These are phyloP conservation scores for Cytospora schulzeri DNA, from an alignment of 2,329 filamentous ascomycete genomes.

Conservation along the genomic window DNA sequence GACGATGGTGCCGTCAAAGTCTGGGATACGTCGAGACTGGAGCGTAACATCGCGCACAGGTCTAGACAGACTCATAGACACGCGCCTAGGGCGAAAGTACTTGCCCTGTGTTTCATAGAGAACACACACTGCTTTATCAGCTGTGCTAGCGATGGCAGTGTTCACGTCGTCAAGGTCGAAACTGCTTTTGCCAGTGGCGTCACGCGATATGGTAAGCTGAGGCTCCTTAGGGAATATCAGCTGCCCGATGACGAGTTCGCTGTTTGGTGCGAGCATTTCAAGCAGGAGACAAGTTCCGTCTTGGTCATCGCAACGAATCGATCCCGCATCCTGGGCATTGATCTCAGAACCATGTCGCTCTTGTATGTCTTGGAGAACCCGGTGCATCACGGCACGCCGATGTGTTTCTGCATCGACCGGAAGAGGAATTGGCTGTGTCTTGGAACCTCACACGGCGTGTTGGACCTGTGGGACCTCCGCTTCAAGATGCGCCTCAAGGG, in stretches of 20 bases:
- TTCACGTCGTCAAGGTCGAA: constrained; percentile 85
- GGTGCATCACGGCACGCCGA: constrained; percentile 87
- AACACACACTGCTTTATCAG: constrained; percentile 92
- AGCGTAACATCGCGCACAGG: constrained; percentile 86
- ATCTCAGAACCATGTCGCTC: constrained; percentile 82
- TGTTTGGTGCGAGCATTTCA: constrained; percentile 91
- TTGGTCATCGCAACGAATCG: constrained; percentile 84
- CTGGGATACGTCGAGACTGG: constrained; percentile 88
- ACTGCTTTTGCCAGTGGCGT: constrained; percentile 50
- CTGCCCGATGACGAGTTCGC: constrained; percentile 71
- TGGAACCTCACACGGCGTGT: constrained; percentile 88
- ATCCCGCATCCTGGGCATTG: constrained; percentile 80
- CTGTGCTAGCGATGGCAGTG: constrained; percentile 84
- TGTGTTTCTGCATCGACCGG: constrained; percentile 85
- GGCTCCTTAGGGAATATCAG: constrained; percentile 76
- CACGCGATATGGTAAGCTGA: constrained; percentile 77
- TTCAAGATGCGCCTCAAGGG: constrained; percentile 86
- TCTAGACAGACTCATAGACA: constrained; percentile 86
- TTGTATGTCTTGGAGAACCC: constrained; percentile 84
- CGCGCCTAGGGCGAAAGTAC: constrained; percentile 69
- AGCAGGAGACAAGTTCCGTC: constrained; percentile 77
- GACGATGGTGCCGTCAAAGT: constrained; percentile 90
- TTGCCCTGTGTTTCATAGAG: constrained; percentile 87
- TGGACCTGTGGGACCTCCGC: constrained; percentile 95
- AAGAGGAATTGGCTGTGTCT: constrained; percentile 88